Percentiles rank a stretch among this genome's conserved stretches.
Evolutionary conservation across 345 rosid species (phyloP).

Genomic region (Carallia brachiata): DNA sequence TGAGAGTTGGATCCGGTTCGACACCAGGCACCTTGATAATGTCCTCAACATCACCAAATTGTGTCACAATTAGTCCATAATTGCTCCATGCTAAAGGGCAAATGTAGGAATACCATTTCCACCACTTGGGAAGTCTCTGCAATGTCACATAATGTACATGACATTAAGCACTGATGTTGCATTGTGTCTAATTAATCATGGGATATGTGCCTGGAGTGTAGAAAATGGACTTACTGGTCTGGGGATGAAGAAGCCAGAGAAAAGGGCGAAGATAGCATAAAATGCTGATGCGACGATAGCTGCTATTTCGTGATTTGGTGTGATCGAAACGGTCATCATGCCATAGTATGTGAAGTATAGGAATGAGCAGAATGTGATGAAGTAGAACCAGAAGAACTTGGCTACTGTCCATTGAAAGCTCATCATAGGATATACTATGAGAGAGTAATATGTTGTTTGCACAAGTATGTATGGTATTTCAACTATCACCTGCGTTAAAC

Average conservation of each 20-base stretch:
- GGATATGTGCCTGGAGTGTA: background rate
- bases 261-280: constrained; percentile 71
- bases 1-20: constrained; percentile 26
- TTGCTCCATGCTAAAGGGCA: constrained; percentile 85
- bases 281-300: constrained; percentile 72
- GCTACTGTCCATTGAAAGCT: constrained; percentile 65
- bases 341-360: constrained; percentile 95
- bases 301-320: constrained; percentile 84
- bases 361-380: constrained; percentile 75
- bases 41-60: constrained; percentile 55
- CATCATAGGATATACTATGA: constrained; percentile 76
- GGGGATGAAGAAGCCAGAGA: constrained; percentile 85
- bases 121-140: constrained; percentile 82
- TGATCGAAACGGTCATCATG: constrained; percentile 88
- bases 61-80: constrained; percentile 51
- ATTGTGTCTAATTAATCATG: too few species aligned
- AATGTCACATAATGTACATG: constrained; percentile 1
- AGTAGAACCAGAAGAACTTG: constrained; percentile 89
- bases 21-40: constrained; percentile 45
- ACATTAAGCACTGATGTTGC: too few species aligned
- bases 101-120: constrained; percentile 95
- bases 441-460: constrained; percentile 57
- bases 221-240: constrained; percentile 49
- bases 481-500: constrained; percentile 47
- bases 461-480: constrained; percentile 69